Conservation (phyloP, 2,329 filamentous ascomycete genomes). For the Colletotrichum sp. region DNA sequence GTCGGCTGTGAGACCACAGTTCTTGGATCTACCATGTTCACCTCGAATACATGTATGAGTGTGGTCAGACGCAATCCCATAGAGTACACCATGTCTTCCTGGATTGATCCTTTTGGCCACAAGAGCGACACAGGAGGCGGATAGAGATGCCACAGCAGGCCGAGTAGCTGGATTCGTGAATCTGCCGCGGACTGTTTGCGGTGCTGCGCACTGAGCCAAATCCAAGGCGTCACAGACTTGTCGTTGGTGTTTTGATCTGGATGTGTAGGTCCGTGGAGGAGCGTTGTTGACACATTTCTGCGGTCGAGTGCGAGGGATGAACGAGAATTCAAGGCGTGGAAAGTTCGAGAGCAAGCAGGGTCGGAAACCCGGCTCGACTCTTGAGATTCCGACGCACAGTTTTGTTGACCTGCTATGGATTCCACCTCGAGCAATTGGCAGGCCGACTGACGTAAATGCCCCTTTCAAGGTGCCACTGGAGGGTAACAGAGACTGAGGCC, state of each 20-base stretch:
- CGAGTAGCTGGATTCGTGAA: background rate
- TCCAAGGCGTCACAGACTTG: background rate
- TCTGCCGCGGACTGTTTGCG: background rate
- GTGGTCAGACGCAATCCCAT: background rate
- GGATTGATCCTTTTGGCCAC: background rate
- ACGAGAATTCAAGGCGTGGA: background rate
- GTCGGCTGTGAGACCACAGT: background rate
- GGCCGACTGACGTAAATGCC: background rate
- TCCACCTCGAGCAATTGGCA: background rate
- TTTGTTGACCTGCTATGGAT: background rate
- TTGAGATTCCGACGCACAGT: background rate
- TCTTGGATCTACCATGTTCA: background rate
- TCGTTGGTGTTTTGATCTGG: background rate
- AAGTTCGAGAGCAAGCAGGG: background rate
- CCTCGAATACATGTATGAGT: background rate
- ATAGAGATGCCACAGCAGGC: background rate
- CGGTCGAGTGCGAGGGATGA: background rate
- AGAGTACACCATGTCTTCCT: background rate
- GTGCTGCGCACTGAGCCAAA: background rate
- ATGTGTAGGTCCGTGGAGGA: background rate
- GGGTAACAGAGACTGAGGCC: background rate
- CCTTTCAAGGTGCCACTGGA: background rate
- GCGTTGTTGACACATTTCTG: background rate
- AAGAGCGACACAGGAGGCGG: background rate
- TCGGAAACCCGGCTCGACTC: background rate